Evolutionary conservation across 2,329 filamentous ascomycete genomes (phyloP), one percentile per base, ranked within the genome.

Genomic region (Diaporthe amygdali): DNA sequence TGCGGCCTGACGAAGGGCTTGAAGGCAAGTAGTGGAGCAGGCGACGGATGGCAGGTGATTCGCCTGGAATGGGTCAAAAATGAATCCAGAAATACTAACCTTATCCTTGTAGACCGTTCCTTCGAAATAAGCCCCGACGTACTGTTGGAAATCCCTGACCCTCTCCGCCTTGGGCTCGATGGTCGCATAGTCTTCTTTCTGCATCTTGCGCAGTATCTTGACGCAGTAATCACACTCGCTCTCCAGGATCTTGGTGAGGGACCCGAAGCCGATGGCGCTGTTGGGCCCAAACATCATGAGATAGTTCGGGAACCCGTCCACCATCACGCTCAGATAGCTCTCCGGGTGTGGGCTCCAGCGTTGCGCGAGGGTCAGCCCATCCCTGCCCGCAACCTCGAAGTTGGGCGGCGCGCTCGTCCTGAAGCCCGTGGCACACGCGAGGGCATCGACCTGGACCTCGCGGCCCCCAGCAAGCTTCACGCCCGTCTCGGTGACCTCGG

Each of bases 281-380:
- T 87, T 87, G 47, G 86, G 86, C 0, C 86, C 86, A 54, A 85
- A 81, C 76, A 86, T 81, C 75, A 87, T 81, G 52, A 88, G 80
- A 71, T 82, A 81, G 78, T 88, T 88, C 5, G 86, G 86, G 74
- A 88, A 87, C 5, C 79, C 77, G 74, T 86, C 84, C 46, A 84
- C 81, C 22, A 83, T 81, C 0, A 88, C 64, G 2, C 83, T 83
- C 4, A 88, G 79, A 75, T 87, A 88, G 22, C 80, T 80, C 49
- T 84, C 80, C 2, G 84, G 81, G 41, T 79, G 76, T 2, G 76
- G 74, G 8, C 73, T 74, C 81, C 84, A 88, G 41, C 82, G 81
- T 20, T 82, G 73, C 2, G 76, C 67, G 4, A 88, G 79, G 5
- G 79, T 78, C 12, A 78, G 73, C 14, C 80, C 81, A 41, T 74